phyloP scores from a whole-genome alignment of 371 early-diverging fungal species.

The Lichtheimia corymbifera region DNA sequence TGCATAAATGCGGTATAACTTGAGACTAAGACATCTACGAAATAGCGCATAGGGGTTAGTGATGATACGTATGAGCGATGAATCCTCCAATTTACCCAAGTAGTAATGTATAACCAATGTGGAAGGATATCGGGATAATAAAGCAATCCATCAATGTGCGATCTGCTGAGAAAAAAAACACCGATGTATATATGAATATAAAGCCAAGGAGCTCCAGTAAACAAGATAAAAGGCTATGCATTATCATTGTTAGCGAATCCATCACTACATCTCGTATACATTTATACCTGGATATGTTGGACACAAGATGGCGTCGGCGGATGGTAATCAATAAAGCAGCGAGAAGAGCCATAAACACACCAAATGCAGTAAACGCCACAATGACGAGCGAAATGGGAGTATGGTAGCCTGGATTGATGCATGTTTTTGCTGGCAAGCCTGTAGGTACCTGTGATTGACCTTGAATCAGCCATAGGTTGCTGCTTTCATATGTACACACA shows the following conservation, averaged over 20 bases:
- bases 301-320: conserved; percentile 40
- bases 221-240: conserved; percentile 48
- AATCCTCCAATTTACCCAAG: conserved; percentile 33
- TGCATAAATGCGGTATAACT: conserved; percentile 55
- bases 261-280: no score
- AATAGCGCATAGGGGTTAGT: background rate
- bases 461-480: no score
- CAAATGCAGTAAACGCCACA: conserved; percentile 40
- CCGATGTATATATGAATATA: conserved; percentile 36
- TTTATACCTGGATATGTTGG: conserved; percentile 50
- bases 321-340: conserved; percentile 36
- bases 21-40: conserved; percentile 45
- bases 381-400: conserved; percentile 47
- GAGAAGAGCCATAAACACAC: conserved; percentile 30
- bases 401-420: conserved; percentile 41
- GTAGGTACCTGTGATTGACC: conserved; percentile 13
- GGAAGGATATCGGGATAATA: conserved; percentile 44
- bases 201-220: conserved; percentile 50
- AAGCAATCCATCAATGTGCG: conserved; percentile 38
- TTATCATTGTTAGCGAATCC: background rate
- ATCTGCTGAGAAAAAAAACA: conserved; percentile 34
- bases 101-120: conserved; percentile 37
- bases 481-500: no score
- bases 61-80: background rate
- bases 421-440: conserved; percentile 26